Evolutionary conservation across 169 alveolate species (phyloP), one percentile per base, ranked within the genome.

Genomic region (Babesia bovis): DNA sequence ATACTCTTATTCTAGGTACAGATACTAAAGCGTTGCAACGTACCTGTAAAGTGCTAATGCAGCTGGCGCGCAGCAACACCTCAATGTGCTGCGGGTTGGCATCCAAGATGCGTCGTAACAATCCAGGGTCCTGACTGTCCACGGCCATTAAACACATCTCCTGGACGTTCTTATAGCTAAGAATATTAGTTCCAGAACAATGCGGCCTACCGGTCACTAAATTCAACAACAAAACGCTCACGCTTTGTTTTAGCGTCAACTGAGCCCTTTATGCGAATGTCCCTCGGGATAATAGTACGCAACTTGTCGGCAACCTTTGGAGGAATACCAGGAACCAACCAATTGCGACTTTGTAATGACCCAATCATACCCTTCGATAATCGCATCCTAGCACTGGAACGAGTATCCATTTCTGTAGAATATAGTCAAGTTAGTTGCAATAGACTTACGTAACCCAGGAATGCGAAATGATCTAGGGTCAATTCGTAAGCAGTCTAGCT

Each of bases 1-100:
- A n/a, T n/a, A n/a, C n/a, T n/a, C n/a, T n/a, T n/a, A n/a, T n/a
- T n/a, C n/a, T n/a, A n/a, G n/a, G n/a, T n/a, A n/a, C n/a, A n/a
- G n/a, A n/a, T n/a, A n/a, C n/a, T n/a, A n/a, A n/a, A n/a, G n/a
- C n/a, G n/a, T n/a, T n/a, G n/a, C 13, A 47, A 72, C 71, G 0
- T 44, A 76, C 85, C 52, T 42, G 58, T 5, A 76, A 13, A 3
- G 85, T 76, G 49, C 66, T 57, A 12, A 76, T 76, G 66, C 41
- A 45, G 61, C 81, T 53, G 9, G 63, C 71, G 17, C 85, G 68
- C 26, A 67, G 33, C 12, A 76, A 58, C 30, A 76, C 44, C 23
- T 70, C 85, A 17, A 76, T 23, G 45, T 76, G 85, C 2, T 36
- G 51, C 32, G 72, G 81, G 23, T 76, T 47, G 4, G 85, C 51